Evolutionary conservation across 2,329 filamentous ascomycete genomes (phyloP).

Genomic region (Fusarium domesticum): DNA sequence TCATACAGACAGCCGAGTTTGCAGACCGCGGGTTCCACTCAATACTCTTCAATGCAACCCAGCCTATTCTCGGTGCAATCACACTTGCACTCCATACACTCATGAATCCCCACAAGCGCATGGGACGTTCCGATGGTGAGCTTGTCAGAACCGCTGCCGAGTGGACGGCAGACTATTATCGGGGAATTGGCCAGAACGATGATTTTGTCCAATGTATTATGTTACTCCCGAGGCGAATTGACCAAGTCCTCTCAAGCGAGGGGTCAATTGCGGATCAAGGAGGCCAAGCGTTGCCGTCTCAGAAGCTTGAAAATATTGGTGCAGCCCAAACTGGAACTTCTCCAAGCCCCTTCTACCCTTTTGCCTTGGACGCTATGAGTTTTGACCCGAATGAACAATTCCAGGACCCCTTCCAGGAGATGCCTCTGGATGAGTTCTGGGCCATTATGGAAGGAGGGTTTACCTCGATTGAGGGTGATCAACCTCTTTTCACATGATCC

Average conservation of each 20-base stretch:
- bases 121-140: slow-evolving; percentile 23
- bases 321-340: slow-evolving; percentile 5
- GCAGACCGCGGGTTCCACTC: slow-evolving; percentile 16
- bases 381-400: slow-evolving; percentile 19
- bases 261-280: slow-evolving; percentile 4
- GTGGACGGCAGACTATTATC: slow-evolving; percentile 16
- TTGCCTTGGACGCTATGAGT: slow-evolving; percentile 3
- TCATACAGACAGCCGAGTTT: slow-evolving; percentile 19
- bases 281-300: slow-evolving; percentile 2
- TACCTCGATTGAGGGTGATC: slow-evolving; percentile 10
- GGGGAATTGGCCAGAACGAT: slow-evolving; percentile 9
- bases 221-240: slow-evolving; percentile 13
- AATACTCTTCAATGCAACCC: slow-evolving; percentile 15
- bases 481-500: background rate
- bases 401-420: slow-evolving; percentile 24
- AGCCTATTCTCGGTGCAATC: slow-evolving; percentile 14
- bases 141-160: slow-evolving; percentile 17
- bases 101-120: slow-evolving; percentile 23
- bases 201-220: slow-evolving; percentile 16
- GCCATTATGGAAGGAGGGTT: slow-evolving; percentile 25
- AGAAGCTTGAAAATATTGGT: slow-evolving; percentile 1
- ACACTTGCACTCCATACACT: slow-evolving; percentile 21
- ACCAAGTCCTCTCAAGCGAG: slow-evolving; percentile 15
- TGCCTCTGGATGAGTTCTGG: slow-evolving; percentile 25
- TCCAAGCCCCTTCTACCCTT: slow-evolving; percentile 2